Conservation (phyloP, 805 yeast genomes). For the Pichia deserticola region DNA sequence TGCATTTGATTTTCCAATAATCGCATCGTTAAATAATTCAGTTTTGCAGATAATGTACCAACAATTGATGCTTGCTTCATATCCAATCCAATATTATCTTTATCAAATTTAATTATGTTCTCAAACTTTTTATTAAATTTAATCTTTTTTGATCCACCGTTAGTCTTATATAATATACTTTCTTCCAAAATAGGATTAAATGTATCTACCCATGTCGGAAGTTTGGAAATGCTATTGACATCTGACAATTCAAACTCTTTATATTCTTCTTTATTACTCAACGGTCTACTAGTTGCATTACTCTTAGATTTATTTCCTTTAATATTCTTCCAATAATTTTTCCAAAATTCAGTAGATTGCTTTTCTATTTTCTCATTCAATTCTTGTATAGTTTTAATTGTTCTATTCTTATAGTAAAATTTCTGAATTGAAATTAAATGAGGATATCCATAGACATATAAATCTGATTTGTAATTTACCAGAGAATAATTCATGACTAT, state of each 20-base stretch:
- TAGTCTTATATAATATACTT: neutral
- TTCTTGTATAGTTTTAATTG: constrained; percentile 26
- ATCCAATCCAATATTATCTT: constrained; percentile 13
- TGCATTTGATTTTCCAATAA: constrained; percentile 43
- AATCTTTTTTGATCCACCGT: neutral
- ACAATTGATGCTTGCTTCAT: constrained; percentile 33
- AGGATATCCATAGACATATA: constrained; percentile 52
- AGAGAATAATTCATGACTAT: constrained; percentile 38
- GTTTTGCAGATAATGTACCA: constrained; percentile 61
- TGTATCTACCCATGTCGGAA: constrained; percentile 21
- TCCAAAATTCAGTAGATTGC: constrained; percentile 43
- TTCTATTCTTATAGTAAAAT: constrained; percentile 46
- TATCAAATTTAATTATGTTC: no score
- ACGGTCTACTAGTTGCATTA: neutral
- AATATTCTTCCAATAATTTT: constrained; percentile 38
- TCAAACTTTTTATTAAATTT: no score
- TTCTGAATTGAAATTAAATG: constrained; percentile 46
- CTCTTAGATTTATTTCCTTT: constrained; percentile 28
- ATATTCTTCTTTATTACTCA: constrained; percentile 13
- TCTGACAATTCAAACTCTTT: constrained; percentile 10
- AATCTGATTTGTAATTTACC: constrained; percentile 29
- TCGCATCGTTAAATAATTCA: constrained; percentile 51
- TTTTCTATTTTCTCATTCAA: constrained; percentile 28
- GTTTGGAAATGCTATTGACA: constrained; percentile 20
- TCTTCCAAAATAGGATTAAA: constrained; percentile 24